A percentile compares a stretch with the other conserved stretches of the same genome.
Evolutionary conservation across 257 asterid species (phyloP).

Genomic region (Catharanthus roseus): DNA sequence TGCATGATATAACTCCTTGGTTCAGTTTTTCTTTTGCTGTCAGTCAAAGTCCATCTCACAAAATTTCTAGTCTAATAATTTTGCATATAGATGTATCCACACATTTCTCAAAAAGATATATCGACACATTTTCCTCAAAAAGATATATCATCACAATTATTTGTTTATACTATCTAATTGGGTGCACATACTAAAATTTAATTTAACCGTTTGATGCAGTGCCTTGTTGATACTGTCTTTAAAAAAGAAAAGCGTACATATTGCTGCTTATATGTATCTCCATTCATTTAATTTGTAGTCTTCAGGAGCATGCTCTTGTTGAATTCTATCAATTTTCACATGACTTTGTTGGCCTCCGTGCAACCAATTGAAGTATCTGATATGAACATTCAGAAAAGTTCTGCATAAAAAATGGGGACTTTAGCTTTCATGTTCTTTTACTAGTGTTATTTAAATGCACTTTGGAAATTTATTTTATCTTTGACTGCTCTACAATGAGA

Average conservation of each 20-base stretch:
- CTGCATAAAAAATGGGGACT: not conserved
- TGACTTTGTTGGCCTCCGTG: not conserved
- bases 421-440: not conserved
- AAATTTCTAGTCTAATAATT: not conserved
- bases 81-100: too few species aligned
- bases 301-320: not conserved
- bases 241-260: not conserved
- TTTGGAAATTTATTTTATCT: not conserved
- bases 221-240: not conserved
- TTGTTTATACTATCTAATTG: not conserved
- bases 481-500: not conserved
- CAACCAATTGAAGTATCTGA: not conserved
- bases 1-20: not conserved
- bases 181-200: not conserved
- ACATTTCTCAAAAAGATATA: too few species aligned
- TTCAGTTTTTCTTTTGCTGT: not conserved
- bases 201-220: not conserved
- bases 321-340: not conserved
- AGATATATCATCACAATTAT: not conserved
- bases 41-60: not conserved
- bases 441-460: too few species aligned
- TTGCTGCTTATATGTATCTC: not conserved
- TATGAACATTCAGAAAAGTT: not conserved
- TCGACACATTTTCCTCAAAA: too few species aligned
- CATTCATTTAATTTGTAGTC: not conserved